Evolutionary conservation across 2,329 filamentous ascomycete genomes (phyloP), one percentile per base, ranked within the genome.

Genomic region (Penicillium verrucosum): DNA sequence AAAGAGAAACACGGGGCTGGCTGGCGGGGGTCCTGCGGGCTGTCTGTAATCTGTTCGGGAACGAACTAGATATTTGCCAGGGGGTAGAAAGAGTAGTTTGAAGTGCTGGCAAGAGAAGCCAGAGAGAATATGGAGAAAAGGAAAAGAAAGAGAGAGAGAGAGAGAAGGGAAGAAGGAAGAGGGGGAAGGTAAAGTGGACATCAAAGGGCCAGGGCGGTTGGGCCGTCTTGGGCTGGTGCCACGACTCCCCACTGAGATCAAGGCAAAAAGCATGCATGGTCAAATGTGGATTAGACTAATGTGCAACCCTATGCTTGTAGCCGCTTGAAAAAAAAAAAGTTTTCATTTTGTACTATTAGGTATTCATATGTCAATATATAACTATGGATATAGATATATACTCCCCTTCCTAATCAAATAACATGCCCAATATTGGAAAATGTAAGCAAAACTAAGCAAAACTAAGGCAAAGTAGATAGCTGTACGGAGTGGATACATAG

Each of bases 201-300:
- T 40, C 41, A 50, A 59, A 46, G 44, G 60, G 54, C 36, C 36
- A 62, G 64, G 66, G 67, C 60, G 68, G 69, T 73, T 73, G 72
- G 72, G 72, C 72, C 65, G 69, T 68, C 57, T 73, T 72, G 68
- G 70, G 71, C 70, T 72, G 74, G 74, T 74, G 74, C 74, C 73
- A 76, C 74, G 73, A 75, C 70, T 66, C 69, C 70, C 72, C 68
- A 69, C 69, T 52, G 45, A 54, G 59, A 63, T 65, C 59, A 62
- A 61, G 61, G 63, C 60, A 56, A 60, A 60, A 66, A 68, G 65
- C 65, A 66, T 66, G 68, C 68, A 69, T 55, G 62, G 56, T 63
- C 67, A 47, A 68, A 69, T 67, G 61, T 52, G 69, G 68, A 62
- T 69, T 69, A 67, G 65, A 52, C 29, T 37, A 37, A 51, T 57